phyloP scores from a whole-genome alignment of 306 rosid genomes.

The Hippophae rhamnoides region DNA sequence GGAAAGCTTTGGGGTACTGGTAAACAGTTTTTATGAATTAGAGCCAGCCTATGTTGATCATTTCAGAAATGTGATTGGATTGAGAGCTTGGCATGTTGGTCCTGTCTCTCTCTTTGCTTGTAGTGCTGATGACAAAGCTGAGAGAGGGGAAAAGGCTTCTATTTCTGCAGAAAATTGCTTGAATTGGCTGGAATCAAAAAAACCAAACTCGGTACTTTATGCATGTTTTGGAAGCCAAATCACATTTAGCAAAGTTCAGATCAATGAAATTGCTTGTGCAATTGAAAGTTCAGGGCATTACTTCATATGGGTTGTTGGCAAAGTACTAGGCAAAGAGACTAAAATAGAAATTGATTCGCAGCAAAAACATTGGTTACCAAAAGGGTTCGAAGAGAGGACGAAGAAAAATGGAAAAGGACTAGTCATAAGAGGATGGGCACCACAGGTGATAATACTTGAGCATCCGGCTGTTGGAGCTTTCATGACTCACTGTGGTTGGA shows the following conservation, averaged over 20 bases:
- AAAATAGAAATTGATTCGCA: too few species aligned
- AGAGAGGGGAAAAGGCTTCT: not conserved
- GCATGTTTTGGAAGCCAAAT: conserved; percentile 8
- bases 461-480: conserved; percentile 44
- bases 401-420: conserved; percentile 33
- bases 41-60: not conserved
- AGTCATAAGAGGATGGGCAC: conserved; percentile 55
- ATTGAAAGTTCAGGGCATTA: not conserved
- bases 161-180: not conserved
- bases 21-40: conserved; percentile 9
- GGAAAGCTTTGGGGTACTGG: not conserved
- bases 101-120: conserved; percentile 2
- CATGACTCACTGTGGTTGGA: conserved; percentile 71
- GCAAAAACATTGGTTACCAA: not conserved
- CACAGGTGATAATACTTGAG: conserved; percentile 48
- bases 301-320: conserved; percentile 10
- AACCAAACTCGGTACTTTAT: conserved; percentile 7
- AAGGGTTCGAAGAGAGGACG: conserved; percentile 26
- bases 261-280: conserved; percentile 13
- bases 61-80: not conserved
- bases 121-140: not conserved
- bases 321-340: not conserved
- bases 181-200: conserved; percentile 13
- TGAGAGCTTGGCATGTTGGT: conserved; percentile 6
- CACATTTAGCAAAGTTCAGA: not conserved